Base-by-base conservation (phyloP, 140 eudicot genomes). In the Senecio squalidus region DNA sequence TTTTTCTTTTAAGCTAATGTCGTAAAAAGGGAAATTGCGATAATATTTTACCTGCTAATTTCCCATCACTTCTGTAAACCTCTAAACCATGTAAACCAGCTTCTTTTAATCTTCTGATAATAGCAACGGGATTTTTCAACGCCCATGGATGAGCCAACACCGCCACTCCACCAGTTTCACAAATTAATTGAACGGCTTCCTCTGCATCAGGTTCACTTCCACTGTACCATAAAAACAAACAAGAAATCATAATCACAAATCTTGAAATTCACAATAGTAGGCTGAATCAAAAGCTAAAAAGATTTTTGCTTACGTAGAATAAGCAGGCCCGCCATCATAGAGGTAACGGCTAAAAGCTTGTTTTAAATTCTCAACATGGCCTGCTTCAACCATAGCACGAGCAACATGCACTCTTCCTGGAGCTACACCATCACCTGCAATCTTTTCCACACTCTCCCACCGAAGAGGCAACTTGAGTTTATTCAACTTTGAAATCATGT, bases 91-190 rank as follows among this genome's bases (percentile, higher is more conserved):
- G 91, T n/a, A 90, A 78, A 3, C 97, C 97, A 13, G 95, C 88
- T 56, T 86, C 97, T 67, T 83, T 86, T 55, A 90, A 78, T 70
- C 85, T 78, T 69, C 82, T 86, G 50, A 90, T 71, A 9, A 90
- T 57, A 8, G 80, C 80, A 62, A 71, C 68, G 2, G 97, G 95
- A 60, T 86, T 79, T 65, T 90, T 90, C 57, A 83, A 74, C 14
- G 95, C 90, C 97, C 97, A 90, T 65, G 97, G 97, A 71, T 90
- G 97, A 45, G 97, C 97, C 76, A 90, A 50, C n/a, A 90, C 95
- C 16, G 91, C 83, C 48, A 90, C 82, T 6, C 97, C 97, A 28
- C 97, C 95, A 0, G 95, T 90, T 73, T 86, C 82, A 67, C 85
- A 56, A 26, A 90, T 81, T 39, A 90, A 43, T 16, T 58, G 61